A percentile compares a stretch with the other conserved stretches of the same genome.
phyloP scores from a whole-genome alignment of 1,139 yeast species.

The Lodderomyces elongisporus region DNA sequence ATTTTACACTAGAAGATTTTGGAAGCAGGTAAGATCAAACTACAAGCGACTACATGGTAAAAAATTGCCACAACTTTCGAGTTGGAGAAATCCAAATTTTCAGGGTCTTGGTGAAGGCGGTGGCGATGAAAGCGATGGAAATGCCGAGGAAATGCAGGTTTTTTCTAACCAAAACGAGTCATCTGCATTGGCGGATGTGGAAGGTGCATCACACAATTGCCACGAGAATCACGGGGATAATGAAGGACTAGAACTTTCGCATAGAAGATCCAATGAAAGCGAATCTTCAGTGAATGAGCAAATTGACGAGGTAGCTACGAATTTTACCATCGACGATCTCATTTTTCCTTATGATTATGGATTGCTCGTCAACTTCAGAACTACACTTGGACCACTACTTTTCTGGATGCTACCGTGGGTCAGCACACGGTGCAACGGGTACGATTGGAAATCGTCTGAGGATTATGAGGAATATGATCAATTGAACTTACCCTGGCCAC shows the following conservation, averaged over 20 bases:
- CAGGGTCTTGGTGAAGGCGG: not conserved
- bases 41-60: constrained; percentile 39
- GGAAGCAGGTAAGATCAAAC: constrained; percentile 48
- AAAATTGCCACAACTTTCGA: constrained; percentile 40
- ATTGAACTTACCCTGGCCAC: constrained; percentile 78
- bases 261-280: not conserved
- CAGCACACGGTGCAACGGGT: constrained; percentile 41
- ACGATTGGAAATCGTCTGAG: constrained; percentile 44
- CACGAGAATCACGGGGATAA: too few species aligned
- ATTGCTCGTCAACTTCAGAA: constrained; percentile 45
- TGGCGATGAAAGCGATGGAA: constrained; percentile 2
- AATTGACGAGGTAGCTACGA: constrained; percentile 18
- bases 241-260: not conserved
- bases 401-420: constrained; percentile 73
- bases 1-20: constrained; percentile 47
- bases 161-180: not conserved
- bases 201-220: not conserved
- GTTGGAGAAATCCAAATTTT: constrained; percentile 35
- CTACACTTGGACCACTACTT: constrained; percentile 54
- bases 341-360: constrained; percentile 83
- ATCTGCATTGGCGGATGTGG: not conserved
- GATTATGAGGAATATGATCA: constrained; percentile 56
- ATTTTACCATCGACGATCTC: constrained; percentile 51
- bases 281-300: not conserved
- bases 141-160: constrained; percentile 4